phyloP scores from a whole-genome alignment of 2,329 filamentous ascomycete species.

The Aspergillus uvarum region DNA sequence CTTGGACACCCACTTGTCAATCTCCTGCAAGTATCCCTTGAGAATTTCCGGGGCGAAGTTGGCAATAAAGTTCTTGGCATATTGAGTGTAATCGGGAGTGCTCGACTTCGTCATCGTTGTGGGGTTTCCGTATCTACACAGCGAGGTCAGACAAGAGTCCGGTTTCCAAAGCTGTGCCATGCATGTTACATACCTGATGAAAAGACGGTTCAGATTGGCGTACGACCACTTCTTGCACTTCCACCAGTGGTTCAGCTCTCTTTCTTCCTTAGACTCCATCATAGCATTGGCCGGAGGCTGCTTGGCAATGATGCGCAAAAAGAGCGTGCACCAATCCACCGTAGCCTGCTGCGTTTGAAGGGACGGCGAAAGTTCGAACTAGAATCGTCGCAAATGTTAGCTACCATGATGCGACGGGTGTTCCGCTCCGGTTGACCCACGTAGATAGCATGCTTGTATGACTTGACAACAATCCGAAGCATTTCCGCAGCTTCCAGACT shows the following conservation, averaged over 20 bases:
- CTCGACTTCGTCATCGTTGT: constrained; percentile 70
- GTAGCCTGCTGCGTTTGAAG: constrained; percentile 79
- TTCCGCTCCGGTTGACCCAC: constrained; percentile 52
- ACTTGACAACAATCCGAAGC: constrained; percentile 90
- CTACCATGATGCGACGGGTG: neutral
- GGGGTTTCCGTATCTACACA: constrained; percentile 80
- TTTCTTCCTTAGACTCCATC: constrained; percentile 75
- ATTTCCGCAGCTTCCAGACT: constrained; percentile 95
- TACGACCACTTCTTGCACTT: constrained; percentile 99
- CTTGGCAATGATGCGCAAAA: constrained; percentile 87
- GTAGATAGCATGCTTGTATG: constrained; percentile 98
- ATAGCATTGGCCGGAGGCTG: constrained; percentile 75
- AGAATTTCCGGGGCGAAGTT: constrained; percentile 95
- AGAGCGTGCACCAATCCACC: constrained; percentile 94
- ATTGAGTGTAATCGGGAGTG: constrained; percentile 72
- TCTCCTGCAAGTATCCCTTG: constrained; percentile 88
- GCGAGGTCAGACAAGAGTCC: constrained; percentile 10
- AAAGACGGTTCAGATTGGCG: constrained; percentile 93
- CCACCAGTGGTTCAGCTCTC: constrained; percentile 97
- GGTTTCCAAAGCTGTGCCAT: neutral
- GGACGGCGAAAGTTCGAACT: constrained; percentile 82
- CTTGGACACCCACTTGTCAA: constrained; percentile 97
- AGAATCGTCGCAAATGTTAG: constrained; percentile 34
- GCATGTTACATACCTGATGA: constrained; percentile 67
- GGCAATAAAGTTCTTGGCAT: constrained; percentile 85